Base-by-base conservation (phyloP, 169 alveolate species). In the Theileria equi region DNA sequence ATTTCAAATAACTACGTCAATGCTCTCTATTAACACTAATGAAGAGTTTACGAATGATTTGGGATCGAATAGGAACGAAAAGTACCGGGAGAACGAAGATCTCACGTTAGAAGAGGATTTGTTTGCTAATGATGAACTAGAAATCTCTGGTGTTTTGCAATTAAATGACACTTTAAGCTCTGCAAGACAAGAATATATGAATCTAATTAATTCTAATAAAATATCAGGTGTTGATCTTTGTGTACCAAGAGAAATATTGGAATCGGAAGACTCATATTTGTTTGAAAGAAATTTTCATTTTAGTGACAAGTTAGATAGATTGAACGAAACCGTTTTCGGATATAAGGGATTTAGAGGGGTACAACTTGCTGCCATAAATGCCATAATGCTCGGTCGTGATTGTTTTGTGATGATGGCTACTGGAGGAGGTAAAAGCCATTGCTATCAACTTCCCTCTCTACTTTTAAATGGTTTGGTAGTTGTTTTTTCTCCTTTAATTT, bases 371-470 rank as follows among this genome's bases (percentile, higher is more conserved):
- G 92, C 95, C 44, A 93, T 95, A 47, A 93, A 94, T 81, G 95
- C 98, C 25, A 84, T 93, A 17, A 70, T 91, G 17, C 82, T 82
- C 3, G 84, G 91, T 29, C 72, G 84, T 65, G 98, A 95, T 72
- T 94, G 92, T 31, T 91, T 95, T 65, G 94, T 93, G 23, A 85
- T 91, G 45, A 91, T 94, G 95, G 97, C 98, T 8, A 95, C 98
- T n/a, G 98, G 98, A 23, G 98, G 98, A 8, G 99, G 99, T 0
- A 97, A 97, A 88, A 88, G 96, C 62, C 79, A 94, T 45, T 92
- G 98, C 35, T 97, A 94, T 80, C 95, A 97, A 81, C 80, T 97
- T 6, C 96, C 98, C 1, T 95, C 98, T 0, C 65, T 93, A 34
- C 78, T 67, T 66, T 81, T 85, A 32, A 98, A 97, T 25, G 94